Evolutionary conservation across 805 yeast species (phyloP).

Genomic region (Wickerhamomyces hampshirensis): DNA sequence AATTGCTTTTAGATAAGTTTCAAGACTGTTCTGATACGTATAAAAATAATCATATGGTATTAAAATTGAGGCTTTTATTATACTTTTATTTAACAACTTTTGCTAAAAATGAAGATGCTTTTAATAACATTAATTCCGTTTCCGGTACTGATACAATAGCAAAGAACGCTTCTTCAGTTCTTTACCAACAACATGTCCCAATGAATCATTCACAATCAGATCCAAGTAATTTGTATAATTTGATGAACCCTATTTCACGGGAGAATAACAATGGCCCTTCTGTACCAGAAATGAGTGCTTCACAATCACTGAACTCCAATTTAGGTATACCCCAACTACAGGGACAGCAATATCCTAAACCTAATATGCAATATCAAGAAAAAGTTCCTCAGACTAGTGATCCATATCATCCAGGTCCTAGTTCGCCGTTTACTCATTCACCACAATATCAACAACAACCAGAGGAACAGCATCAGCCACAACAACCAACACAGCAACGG

Average conservation of each 20-base stretch:
- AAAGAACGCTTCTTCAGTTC: slow-evolving; percentile 3
- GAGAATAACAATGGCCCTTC: not conserved
- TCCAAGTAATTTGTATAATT: too few species aligned
- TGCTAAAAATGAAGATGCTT: slow-evolving; percentile 22
- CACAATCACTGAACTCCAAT: too few species aligned
- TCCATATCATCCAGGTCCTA: too few species aligned
- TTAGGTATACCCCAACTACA: slow-evolving; percentile 2
- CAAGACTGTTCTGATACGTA: slow-evolving; percentile 13
- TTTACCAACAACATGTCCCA: not conserved
- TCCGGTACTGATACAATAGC: slow-evolving; percentile 11
- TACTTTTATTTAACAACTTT: slow-evolving; percentile 26
- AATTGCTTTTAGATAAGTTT: slow-evolving; percentile 13
- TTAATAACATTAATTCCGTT: slow-evolving; percentile 16
- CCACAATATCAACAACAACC: slow-evolving; percentile 7
- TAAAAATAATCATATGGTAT: slow-evolving; percentile 17
- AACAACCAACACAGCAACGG: slow-evolving; percentile 5
- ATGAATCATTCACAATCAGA: slow-evolving; percentile 2
- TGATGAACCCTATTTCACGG: too few species aligned
- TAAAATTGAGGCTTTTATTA: slow-evolving; percentile 20
- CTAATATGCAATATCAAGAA: too few species aligned
- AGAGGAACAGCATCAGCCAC: slow-evolving; percentile 7
- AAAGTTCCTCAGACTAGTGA: too few species aligned
- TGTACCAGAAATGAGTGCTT: not conserved
- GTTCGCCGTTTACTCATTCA: too few species aligned
- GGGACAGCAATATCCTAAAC: slow-evolving; percentile 1